These are phyloP conservation scores for Botrytis galanthina DNA, from an alignment of 2,329 filamentous ascomycete genomes.

Conservation along the genomic window DNA sequence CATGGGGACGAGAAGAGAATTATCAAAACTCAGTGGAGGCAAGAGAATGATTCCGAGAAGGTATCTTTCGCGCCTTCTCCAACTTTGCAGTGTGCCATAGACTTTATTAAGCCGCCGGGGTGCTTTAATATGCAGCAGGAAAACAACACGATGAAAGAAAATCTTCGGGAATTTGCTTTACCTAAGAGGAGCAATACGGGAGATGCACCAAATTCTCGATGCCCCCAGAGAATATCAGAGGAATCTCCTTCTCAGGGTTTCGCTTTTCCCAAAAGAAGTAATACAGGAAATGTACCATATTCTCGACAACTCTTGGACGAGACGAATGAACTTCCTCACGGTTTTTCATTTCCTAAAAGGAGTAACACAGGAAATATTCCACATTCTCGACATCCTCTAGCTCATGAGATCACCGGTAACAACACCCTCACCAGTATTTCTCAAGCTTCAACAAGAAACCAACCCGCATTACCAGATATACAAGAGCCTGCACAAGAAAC, in stretches of 20 bases:
- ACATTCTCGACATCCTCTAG: neutral
- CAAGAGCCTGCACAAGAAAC: neutral
- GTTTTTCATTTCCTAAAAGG: neutral
- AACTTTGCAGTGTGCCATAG: neutral
- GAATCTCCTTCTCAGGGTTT: neutral
- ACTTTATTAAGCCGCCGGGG: neutral
- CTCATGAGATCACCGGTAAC: neutral
- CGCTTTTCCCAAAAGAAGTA: neutral
- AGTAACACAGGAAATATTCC: neutral
- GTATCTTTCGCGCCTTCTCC: neutral
- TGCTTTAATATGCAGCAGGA: neutral
- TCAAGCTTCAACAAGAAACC: neutral
- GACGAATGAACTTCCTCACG: neutral
- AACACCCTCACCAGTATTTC: neutral
- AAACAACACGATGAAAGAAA: neutral
- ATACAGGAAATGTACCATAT: neutral
- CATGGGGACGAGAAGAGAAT: no score
- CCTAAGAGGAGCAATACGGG: neutral
- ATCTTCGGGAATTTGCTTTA: no score
- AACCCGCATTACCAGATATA: neutral
- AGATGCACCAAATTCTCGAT: neutral
- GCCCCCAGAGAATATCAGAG: neutral
- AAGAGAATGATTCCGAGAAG: neutral
- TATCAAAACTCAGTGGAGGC: neutral
- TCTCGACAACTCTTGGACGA: neutral